Conservation (phyloP, 352 stramenopile species). For the Blastocystis sp. region DNA sequence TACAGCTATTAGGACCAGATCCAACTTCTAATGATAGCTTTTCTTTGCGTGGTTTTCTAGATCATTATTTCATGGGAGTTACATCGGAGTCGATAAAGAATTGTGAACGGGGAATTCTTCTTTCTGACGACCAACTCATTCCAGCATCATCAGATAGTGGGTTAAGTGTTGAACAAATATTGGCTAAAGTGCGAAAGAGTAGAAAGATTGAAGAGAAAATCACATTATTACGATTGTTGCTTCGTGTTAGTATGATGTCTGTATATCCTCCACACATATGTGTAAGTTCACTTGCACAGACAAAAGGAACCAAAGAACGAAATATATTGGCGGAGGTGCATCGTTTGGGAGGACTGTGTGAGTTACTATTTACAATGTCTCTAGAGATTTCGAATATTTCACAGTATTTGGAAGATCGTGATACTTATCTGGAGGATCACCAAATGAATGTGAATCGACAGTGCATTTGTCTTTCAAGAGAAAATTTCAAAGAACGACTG, state of each 20-base stretch:
- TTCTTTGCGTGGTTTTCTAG: not conserved
- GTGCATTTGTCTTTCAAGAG: conserved; percentile 25
- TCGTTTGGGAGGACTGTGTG: not conserved
- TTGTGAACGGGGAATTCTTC: not conserved
- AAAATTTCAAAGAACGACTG: not conserved
- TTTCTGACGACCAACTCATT: not conserved
- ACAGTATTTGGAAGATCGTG: not conserved
- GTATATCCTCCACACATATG: conserved; percentile 19
- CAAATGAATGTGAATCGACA: not conserved
- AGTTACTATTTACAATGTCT: not conserved
- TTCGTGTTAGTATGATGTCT: not conserved
- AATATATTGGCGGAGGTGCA: not conserved
- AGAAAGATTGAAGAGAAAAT: not conserved
- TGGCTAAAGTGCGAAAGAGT: not conserved
- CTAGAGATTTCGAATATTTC: not conserved
- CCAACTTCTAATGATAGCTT: not conserved
- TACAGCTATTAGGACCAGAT: not conserved
- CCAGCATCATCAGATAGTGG: not conserved
- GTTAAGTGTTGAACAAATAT: not conserved
- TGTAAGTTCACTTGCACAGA: not conserved
- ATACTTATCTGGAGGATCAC: not conserved
- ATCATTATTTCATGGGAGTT: conserved; percentile 8
- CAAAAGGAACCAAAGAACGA: not conserved
- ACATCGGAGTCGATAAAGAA: not conserved
- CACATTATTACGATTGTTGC: not conserved